Conservation (phyloP, 345 rosid genomes). For the Physaria fendleri region DNA sequence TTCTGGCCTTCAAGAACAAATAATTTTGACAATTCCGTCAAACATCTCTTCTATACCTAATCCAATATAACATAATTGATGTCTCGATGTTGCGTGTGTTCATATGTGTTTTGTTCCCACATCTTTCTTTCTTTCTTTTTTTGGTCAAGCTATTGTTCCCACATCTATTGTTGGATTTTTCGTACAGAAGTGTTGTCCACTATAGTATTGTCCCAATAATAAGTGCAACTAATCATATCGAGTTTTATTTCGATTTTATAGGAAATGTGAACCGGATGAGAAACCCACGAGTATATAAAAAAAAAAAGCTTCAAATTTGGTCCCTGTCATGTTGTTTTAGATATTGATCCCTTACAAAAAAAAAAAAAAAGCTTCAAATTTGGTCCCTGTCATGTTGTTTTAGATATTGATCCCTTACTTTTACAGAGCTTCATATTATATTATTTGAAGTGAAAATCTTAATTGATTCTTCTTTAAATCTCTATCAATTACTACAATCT, state of each 20-base stretch:
- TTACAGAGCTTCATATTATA: neutral
- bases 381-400: conserved; percentile 5
- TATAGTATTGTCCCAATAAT: neutral
- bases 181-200: neutral
- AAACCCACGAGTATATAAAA: conserved; percentile 53
- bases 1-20: conserved; percentile 1
- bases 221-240: neutral
- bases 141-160: too few species aligned
- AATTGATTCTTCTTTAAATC: conserved; percentile 10
- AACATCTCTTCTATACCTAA: conserved; percentile 24
- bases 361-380: conserved; percentile 13
- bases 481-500: conserved; percentile 19
- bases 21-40: conserved; percentile 16
- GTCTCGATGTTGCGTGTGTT: conserved; percentile 16
- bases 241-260: conserved; percentile 28
- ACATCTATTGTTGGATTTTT: conserved; percentile 11
- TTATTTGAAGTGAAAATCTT: conserved; percentile 9
- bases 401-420: conserved; percentile 17
- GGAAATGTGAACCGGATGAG: conserved; percentile 50
- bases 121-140: too few species aligned
- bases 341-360: conserved; percentile 8
- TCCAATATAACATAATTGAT: neutral
- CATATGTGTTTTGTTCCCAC: neutral
- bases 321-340: conserved; percentile 14
- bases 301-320: neutral